phyloP scores from a whole-genome alignment of 352 stramenopile genomes.

The Phytophthora hybrid region DNA sequence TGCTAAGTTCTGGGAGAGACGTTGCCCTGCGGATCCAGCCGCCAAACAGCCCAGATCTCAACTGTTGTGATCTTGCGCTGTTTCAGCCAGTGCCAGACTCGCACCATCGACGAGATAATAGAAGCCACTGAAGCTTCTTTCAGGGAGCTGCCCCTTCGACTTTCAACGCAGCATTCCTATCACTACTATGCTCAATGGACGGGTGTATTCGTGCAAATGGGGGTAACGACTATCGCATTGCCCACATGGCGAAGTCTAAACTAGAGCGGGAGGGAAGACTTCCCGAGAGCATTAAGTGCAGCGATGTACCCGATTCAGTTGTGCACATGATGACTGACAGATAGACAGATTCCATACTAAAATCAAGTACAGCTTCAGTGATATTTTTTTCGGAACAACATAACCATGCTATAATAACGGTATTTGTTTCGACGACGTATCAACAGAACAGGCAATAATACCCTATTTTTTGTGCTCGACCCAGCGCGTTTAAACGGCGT shows the following conservation, averaged over 20 bases:
- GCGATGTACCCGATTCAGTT: neutral
- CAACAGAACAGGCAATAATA: too few relatives aligned
- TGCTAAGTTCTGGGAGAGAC: neutral
- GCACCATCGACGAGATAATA: constrained; percentile 9
- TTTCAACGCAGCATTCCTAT: constrained; percentile 15
- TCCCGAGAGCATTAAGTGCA: constrained; percentile 14
- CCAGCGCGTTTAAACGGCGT: too few relatives aligned
- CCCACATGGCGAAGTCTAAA: constrained; percentile 19
- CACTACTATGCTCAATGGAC: constrained; percentile 20
- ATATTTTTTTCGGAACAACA: constrained; percentile 6
- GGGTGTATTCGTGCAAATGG: constrained; percentile 10
- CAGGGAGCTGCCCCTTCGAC: constrained; percentile 15
- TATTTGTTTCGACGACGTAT: too few relatives aligned
- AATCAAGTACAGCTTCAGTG: constrained; percentile 8
- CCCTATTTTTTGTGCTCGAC: too few relatives aligned
- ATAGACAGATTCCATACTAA: constrained; percentile 18
- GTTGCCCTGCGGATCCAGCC: constrained; percentile 11
- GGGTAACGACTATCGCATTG: constrained; percentile 7
- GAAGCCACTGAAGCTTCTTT: neutral
- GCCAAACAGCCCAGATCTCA: constrained; percentile 15
- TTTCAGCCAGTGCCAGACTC: constrained; percentile 5
- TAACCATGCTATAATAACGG: constrained; percentile 5
- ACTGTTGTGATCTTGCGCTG: constrained; percentile 6
- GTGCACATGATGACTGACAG: constrained; percentile 14
- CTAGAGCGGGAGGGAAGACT: constrained; percentile 28